Evolutionary conservation across 2,329 filamentous ascomycete species (phyloP), one percentile per base, ranked within the genome.

Genomic region (Cladophialophora yegresii): DNA sequence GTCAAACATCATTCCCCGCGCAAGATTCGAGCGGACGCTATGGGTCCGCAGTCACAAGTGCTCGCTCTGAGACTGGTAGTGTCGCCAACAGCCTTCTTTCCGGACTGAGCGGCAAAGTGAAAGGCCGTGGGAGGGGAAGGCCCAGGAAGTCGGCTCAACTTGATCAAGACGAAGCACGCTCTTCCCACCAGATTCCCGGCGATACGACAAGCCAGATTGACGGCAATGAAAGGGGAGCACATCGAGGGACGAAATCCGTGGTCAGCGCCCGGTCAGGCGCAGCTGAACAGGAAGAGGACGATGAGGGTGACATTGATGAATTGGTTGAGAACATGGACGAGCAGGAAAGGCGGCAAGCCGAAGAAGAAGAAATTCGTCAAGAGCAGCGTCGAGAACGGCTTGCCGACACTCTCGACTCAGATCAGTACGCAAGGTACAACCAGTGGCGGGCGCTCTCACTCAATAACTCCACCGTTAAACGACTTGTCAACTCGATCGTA

Each of bases 401-500:
- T 5, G 67, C 67, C 13, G 64, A 67, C n/a, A 67, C 67, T 9
- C 67, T 70, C 28, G 64, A 67, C 50, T 47, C 58, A 16, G 69
- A 68, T 36, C 64, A 67, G 51, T 65, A 65, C 16, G 62, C 66
- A n/a, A 57, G 70, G 16, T 70, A 69, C 54, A 66, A 66, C 33
- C 62, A 66, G 28, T 69, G 63, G 60, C 65, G 69, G 13, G 64
- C 62, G 13, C 56, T 65, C n/a, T 68, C 63, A 68, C 72, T 84
- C 56, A 78, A 81, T 40, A 82, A 82, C 64, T 77, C 81, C 57
- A 81, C 79, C 0, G 76, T 84, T 13, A 80, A 81, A 62, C 74
- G 81, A 70, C 84, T 89, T 66, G 85, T 87, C 66, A 89, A 89
- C 70, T 85, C 87, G 73, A 87, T 86, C 1, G 81, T 89, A 45